phyloP scores from a whole-genome alignment of 208 protist species.

The Acanthamoeba culbertsoni region DNA sequence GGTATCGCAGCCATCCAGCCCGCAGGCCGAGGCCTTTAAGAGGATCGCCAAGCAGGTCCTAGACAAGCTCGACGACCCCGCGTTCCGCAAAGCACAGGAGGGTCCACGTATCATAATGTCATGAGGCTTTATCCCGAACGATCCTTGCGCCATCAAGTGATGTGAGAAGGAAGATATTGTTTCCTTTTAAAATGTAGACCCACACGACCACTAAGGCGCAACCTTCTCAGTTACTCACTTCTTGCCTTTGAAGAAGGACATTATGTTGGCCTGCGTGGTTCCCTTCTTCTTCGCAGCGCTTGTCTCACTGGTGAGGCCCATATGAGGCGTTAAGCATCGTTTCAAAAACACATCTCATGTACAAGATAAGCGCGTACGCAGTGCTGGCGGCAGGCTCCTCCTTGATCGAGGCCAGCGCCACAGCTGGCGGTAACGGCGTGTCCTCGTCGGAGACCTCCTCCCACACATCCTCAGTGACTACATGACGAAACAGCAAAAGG shows the following conservation, averaged over 20 bases:
- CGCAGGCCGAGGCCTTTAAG: conserved; percentile 47
- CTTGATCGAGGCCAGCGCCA: not conserved
- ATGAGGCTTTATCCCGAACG: not conserved
- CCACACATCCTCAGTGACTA: conserved; percentile 37
- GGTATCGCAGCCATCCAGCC: not conserved
- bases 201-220: not conserved
- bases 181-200: not conserved
- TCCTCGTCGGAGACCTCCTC: conserved; percentile 17
- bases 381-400: not conserved
- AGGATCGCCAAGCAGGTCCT: not conserved
- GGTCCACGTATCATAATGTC: not conserved
- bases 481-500: not conserved
- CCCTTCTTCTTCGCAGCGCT: not conserved
- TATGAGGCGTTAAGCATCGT: not conserved
- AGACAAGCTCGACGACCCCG: conserved; percentile 7
- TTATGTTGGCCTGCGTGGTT: conserved; percentile 3
- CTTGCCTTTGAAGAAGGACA: conserved; percentile 26
- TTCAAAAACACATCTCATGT: too few relatives aligned
- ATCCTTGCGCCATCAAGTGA: too few relatives aligned
- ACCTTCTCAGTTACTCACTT: not conserved
- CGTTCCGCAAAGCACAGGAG: not conserved
- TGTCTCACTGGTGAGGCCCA: not conserved
- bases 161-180: not conserved
- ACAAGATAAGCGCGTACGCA: too few relatives aligned
- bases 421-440: not conserved